phyloP scores from a whole-genome alignment of 225 moss, liverwort and hornwort genomes.

The Takakia lepidozioides region DNA sequence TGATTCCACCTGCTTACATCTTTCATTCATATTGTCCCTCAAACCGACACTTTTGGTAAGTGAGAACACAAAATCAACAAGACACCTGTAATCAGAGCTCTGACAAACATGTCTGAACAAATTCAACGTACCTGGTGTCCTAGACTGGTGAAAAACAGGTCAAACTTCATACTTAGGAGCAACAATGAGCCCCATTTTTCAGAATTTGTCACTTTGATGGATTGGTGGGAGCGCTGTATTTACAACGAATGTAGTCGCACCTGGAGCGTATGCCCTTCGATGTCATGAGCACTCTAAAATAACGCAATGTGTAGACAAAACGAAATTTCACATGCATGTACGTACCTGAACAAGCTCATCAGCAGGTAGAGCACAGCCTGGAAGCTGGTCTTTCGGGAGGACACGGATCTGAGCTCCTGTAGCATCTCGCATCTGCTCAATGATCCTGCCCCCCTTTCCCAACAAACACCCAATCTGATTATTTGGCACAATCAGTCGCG shows the following conservation, averaged over 20 bases:
- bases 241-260: no score
- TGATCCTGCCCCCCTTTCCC: constrained; percentile 94
- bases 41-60: no score
- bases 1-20: not conserved
- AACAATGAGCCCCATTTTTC: no score
- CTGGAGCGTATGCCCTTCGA: no score
- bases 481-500: constrained; percentile 89
- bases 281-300: not conserved
- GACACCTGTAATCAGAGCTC: not conserved
- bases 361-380: constrained; percentile 72
- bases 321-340: constrained; percentile 4
- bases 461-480: constrained; percentile 97
- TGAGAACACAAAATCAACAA: not conserved
- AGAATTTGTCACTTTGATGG: no score
- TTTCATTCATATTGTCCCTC: no score
- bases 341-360: constrained; percentile 99
- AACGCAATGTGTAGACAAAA: no score
- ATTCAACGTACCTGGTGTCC: not conserved
- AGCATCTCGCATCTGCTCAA: constrained; percentile 90
- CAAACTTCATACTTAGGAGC: no score
- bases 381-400: constrained; percentile 92
- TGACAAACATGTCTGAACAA: not conserved
- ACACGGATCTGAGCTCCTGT: constrained; percentile 97
- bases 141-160: no score
- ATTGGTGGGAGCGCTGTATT: no score